A percentile compares a stretch with the other conserved stretches of the same genome.
Evolutionary conservation across 2,329 filamentous ascomycete species (phyloP).

Genomic region (Mollisiaceae sp.): DNA sequence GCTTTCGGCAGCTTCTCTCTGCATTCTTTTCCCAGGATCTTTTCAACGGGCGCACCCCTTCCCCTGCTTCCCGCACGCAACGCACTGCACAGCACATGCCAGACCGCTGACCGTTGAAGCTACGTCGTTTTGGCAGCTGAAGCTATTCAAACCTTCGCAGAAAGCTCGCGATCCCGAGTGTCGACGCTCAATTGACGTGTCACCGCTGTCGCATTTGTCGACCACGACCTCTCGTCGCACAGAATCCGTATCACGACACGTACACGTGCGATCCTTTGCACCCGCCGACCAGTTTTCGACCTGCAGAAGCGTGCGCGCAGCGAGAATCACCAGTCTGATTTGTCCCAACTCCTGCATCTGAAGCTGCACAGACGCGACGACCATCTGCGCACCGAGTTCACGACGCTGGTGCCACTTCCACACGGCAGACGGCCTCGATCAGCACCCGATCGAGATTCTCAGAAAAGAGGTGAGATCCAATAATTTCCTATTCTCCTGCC

Average conservation of each 20-base stretch:
- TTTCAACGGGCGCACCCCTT: conserved; percentile 26
- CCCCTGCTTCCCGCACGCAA: conserved; percentile 35
- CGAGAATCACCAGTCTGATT: conserved; percentile 20
- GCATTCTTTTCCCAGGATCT: conserved; percentile 32
- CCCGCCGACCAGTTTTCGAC: conserved; percentile 21
- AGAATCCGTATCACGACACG: conserved; percentile 15
- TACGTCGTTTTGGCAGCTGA: conserved; percentile 29
- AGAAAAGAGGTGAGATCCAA: conserved; percentile 29
- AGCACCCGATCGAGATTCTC: conserved; percentile 1
- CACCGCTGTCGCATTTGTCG: conserved; percentile 20
- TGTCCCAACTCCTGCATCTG: conserved; percentile 9
- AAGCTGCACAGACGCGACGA: conserved; percentile 23
- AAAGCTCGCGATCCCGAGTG: background rate
- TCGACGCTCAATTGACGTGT: conserved; percentile 25
- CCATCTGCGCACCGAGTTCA: background rate
- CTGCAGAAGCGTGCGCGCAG: conserved; percentile 25
- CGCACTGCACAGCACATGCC: conserved; percentile 21
- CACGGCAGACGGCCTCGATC: conserved; percentile 13
- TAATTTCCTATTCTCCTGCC: conserved; percentile 30
- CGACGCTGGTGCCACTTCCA: conserved; percentile 16
- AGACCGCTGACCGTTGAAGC: conserved; percentile 38
- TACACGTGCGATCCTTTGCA: conserved; percentile 30
- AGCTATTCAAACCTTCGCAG: conserved; percentile 31
- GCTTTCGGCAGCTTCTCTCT: conserved; percentile 29
- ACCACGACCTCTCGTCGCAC: conserved; percentile 14